Evolutionary conservation across 805 yeast genomes (phyloP), one percentile per base, ranked within the genome.

Genomic region (Metschnikowia kunwiensis): DNA sequence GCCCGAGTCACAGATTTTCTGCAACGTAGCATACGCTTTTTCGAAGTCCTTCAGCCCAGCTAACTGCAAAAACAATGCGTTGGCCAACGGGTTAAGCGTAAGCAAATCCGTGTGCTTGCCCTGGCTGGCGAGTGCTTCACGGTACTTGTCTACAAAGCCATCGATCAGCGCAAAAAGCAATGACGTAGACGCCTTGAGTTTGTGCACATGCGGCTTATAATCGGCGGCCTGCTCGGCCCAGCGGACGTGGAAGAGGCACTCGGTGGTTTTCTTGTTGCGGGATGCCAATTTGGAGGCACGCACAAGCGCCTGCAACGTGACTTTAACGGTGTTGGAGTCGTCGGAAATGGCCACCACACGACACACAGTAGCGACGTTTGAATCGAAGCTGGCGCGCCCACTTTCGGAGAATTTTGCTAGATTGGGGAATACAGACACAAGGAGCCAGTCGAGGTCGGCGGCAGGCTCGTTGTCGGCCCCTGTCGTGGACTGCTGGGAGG

Each of bases 41-140:
- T 63, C 58, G 40, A 74, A 74, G 34, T 69, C 75, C 24, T 61
- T 65, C 25, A 72, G 66, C 2, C 70, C 71, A 3, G 68, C 68
- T 34, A 81, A 61, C 51, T 79, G 85, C 30, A 75, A 53, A 44
- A 68, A 73, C n/a, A 81, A 58, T 0, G 80, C 70, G 43, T 73
- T 73, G 0, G 84, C 77, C 34, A 81, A 55, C 0, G 88, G 88
- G 8, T 81, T 70, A 14, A 81, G 57, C 2, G 75, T 62, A 15
- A 78, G 52, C 10, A 80, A 58, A 37, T 63, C 60, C 4, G 39
- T 21, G 22, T 40, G 43, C 7, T 50, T 34, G n/a, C 38, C 34
- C 26, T 40, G 34, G 3, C 36, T 27, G 8, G 46, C 43, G 25
- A 60, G 50, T 1, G 70, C 65, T 16, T 60, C 50, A 7, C 64